Conservation (phyloP, 257 asterid genomes). For the Striga asiatica region DNA sequence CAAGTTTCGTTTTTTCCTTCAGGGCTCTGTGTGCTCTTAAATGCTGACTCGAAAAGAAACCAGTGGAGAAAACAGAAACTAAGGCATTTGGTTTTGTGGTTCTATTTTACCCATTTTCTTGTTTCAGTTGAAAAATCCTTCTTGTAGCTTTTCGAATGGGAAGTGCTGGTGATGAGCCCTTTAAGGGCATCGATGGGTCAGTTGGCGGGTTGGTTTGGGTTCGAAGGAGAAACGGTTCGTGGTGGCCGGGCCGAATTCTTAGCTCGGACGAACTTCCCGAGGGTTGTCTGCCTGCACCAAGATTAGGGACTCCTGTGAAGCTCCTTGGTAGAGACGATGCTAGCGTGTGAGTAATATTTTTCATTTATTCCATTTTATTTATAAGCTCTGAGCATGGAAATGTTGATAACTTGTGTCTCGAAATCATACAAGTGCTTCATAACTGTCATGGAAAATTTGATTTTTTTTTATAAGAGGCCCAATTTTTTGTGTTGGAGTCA, state of each 20-base stretch:
- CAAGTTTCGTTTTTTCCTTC: constrained; percentile 13
- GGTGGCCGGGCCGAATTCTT: constrained; percentile 96
- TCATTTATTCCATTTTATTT: background rate
- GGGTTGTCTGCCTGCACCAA: constrained; percentile 43
- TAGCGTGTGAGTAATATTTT: constrained; percentile 63
- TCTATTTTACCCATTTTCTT: too few relatives aligned
- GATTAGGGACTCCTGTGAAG: constrained; percentile 81
- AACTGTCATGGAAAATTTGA: background rate
- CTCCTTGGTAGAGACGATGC: constrained; percentile 93
- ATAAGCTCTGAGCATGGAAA: constrained; percentile 2
- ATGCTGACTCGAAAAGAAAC: background rate
- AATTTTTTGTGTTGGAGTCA: background rate
- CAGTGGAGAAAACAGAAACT: too few relatives aligned
- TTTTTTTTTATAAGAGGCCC: background rate
- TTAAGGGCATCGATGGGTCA: constrained; percentile 44
- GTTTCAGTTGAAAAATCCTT: too few relatives aligned
- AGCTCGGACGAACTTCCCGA: constrained; percentile 65
- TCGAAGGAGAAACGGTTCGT: constrained; percentile 77
- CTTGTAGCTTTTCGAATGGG: constrained; percentile 41
- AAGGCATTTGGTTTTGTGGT: too few relatives aligned
- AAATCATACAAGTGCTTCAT: background rate
- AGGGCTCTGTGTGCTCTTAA: too few relatives aligned
- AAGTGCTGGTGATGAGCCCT: constrained; percentile 36
- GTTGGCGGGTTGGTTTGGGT: constrained; percentile 96
- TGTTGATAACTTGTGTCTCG: background rate